These are phyloP conservation scores for Salpingoeca rosetta DNA, from an alignment of 78 protist genomes.

Conservation along the genomic window DNA sequence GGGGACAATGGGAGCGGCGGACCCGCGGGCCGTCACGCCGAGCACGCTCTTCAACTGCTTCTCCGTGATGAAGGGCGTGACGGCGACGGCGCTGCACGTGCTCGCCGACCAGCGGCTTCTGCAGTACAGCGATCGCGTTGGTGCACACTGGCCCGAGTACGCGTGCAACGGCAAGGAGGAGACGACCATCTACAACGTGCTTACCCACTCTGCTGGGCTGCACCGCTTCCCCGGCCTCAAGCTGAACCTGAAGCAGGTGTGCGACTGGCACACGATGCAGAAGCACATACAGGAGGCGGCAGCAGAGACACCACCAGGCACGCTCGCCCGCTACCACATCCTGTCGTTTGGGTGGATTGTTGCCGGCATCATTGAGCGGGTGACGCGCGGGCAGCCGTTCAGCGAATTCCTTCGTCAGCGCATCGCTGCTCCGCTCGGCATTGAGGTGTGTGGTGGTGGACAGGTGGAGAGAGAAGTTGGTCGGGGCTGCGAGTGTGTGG, in stretches of 20 bases:
- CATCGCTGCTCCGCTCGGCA: background rate
- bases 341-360: slow-evolving; percentile 14
- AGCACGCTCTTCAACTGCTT: slow-evolving; percentile 15
- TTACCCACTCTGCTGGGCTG: background rate
- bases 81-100: slow-evolving; percentile 1
- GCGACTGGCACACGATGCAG: background rate
- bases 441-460: background rate
- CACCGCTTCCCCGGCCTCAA: background rate
- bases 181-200: background rate
- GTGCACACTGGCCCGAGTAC: background rate
- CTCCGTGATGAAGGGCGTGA: slow-evolving; percentile 9
- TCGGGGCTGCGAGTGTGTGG: too few relatives aligned
- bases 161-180: background rate
- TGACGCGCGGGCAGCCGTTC: background rate
- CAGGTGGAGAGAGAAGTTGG: too few relatives aligned
- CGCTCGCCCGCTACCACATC: background rate
- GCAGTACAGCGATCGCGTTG: background rate
- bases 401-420: background rate
- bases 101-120: background rate
- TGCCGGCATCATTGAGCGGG: background rate
- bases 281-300: background rate
- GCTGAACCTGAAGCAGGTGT: background rate
- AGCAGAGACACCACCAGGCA: background rate
- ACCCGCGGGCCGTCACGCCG: background rate
- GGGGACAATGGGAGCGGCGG: background rate